Base-by-base conservation (phyloP, 1,284 basidiomycete species). In the Ustilago hordei region DNA sequence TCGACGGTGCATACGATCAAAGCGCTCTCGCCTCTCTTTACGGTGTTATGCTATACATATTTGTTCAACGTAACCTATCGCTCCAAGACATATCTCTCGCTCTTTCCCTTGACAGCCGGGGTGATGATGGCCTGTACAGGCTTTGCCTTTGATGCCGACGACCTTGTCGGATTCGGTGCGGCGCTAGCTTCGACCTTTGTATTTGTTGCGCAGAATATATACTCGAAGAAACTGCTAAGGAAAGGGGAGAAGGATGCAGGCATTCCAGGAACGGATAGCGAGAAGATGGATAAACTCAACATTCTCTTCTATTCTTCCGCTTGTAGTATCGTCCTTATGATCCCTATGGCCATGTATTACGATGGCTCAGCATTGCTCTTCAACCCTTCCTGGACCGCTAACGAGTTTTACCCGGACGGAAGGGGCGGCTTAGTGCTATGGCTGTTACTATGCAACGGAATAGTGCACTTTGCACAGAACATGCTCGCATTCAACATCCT, bases 41-140 rank as follows among this genome's bases (percentile, higher is more conserved):
- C 96, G 3, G 96, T 99, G 36, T 90, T 93, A 6, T 93, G 95
- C 1, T 99, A 99, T 86, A 94, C 93, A 5, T 87, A 95, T 56
- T 88, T 99, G 23, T 99, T 98, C 85, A 90, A 92, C 65, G 95
- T 98, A 35, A 92, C 92, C 83, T 99, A 99, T 88, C 94, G 94
- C 32, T 87, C 90, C 47, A 92, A 92, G 82, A 99, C 96, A 1
- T 99, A 99, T 87, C 77, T 95, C 39, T 96, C 97, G 7, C 91
- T 99, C n/a, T 88, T 98, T 8, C 96, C 96, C 1, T 89, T 99
- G 70, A 99, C 94, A 0, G 73, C 95, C 52, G 96, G 97, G 55
- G 97, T 99, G 85, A 98, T 99, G 94, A 90, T 99, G 77, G 95
- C 95, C 32, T 97, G 93, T 87, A 95, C 95, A 13, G 95, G 94